Evolutionary conservation across 2,329 filamentous ascomycete genomes (phyloP).

Genomic region (Trichoderma brevicompactum): DNA sequence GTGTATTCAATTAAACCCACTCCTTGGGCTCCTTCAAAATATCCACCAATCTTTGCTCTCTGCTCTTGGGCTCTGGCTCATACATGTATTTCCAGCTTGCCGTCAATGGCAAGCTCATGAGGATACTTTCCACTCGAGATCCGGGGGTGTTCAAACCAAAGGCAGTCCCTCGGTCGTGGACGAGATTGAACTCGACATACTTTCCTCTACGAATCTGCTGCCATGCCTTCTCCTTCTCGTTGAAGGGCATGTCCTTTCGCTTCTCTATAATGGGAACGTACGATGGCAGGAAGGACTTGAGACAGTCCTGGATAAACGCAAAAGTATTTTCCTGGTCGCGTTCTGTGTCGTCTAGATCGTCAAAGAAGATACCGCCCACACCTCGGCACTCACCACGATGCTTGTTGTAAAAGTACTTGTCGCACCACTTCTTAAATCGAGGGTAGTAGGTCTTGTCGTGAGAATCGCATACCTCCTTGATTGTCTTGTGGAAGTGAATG

Average conservation of each 20-base stretch:
- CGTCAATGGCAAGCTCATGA: conserved; percentile 95
- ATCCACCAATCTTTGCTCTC: conserved; percentile 81
- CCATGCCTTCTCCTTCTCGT: conserved; percentile 87
- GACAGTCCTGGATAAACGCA: conserved; percentile 82
- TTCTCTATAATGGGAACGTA: conserved; percentile 88
- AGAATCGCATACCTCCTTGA: conserved; percentile 91
- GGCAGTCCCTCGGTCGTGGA: conserved; percentile 92
- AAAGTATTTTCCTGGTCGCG: conserved; percentile 90
- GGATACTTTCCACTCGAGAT: conserved; percentile 89
- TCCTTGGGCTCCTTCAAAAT: conserved; percentile 68
- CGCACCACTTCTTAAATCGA: conserved; percentile 97
- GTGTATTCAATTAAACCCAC: conserved; percentile 57
- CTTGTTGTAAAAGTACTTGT: conserved; percentile 94
- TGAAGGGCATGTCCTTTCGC: conserved; percentile 91
- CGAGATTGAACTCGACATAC: conserved; percentile 98
- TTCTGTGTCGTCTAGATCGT: conserved; percentile 87
- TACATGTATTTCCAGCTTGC: conserved; percentile 98
- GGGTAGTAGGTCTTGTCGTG: conserved; percentile 93
- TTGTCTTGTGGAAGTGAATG: conserved; percentile 91
- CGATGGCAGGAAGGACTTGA: conserved; percentile 84
- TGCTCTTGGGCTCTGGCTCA: conserved; percentile 71
- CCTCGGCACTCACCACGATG: conserved; percentile 87
- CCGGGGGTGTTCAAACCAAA: conserved; percentile 94
- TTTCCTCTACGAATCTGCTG: conserved; percentile 92
- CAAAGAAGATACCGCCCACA: conserved; percentile 97